A percentile compares a stretch with the other conserved stretches of the same genome.
Conservation (phyloP, 345 rosid genomes). For the Sonneratia alba region DNA sequence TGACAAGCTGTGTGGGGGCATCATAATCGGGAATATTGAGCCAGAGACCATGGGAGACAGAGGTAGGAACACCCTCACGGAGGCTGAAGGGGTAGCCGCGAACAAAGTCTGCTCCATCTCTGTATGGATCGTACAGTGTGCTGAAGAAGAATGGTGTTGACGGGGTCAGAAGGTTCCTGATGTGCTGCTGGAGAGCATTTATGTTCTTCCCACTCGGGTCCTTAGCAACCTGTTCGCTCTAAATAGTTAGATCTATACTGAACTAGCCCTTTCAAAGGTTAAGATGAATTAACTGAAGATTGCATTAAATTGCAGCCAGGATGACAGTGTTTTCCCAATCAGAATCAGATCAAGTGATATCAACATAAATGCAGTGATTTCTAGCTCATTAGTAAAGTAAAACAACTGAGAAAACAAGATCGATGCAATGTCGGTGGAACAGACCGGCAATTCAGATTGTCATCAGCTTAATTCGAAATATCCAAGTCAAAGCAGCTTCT, state of each 20-base stretch:
- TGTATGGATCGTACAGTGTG: slow-evolving; percentile 38
- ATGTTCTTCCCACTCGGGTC: slow-evolving; percentile 35
- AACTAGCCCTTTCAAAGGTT: not conserved
- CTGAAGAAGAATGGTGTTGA: slow-evolving; percentile 44
- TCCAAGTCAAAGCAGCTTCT: not conserved
- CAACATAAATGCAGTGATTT: not conserved
- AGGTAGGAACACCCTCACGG: slow-evolving; percentile 33
- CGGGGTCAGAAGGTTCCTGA: slow-evolving; percentile 33
- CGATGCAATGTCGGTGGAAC: not conserved
- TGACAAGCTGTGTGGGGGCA: slow-evolving; percentile 45
- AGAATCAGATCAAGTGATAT: not conserved
- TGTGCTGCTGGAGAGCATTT: slow-evolving; percentile 43
- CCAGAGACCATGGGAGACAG: slow-evolving; percentile 42
- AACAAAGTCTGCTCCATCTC: slow-evolving; percentile 36
- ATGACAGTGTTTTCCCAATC: not conserved
- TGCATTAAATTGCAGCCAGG: not conserved
- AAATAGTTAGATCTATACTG: not conserved
- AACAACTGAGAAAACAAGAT: not conserved
- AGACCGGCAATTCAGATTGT: not conserved
- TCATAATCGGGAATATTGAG: slow-evolving; percentile 47
- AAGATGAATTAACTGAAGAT: not conserved
- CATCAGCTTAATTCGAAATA: not conserved
- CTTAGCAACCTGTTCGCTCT: slow-evolving; percentile 26
- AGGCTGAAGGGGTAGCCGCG: slow-evolving; percentile 46
- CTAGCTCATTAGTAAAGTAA: not conserved